Evolutionary conservation across 2,329 filamentous ascomycete genomes (phyloP).

Genomic region (Spiromastix sp.): DNA sequence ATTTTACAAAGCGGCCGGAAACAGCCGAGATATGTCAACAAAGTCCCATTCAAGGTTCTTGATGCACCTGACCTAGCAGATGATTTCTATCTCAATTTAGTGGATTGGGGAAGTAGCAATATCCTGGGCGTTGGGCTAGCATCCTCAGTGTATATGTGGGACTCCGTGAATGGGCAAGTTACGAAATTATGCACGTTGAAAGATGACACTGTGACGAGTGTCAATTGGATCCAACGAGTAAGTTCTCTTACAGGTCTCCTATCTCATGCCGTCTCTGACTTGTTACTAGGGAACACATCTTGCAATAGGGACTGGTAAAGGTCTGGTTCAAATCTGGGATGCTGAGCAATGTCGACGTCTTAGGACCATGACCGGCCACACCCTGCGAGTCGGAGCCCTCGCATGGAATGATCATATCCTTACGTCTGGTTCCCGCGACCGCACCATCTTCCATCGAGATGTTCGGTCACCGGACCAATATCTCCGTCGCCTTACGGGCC

Average conservation of each 20-base stretch:
- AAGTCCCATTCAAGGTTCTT: constrained; percentile 94
- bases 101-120: constrained; percentile 95
- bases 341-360: constrained; percentile 75
- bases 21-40: constrained; percentile 80
- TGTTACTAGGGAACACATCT: constrained; percentile 66
- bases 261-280: constrained; percentile 9
- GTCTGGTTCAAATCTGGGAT: constrained; percentile 95
- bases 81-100: constrained; percentile 94
- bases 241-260: constrained; percentile 13
- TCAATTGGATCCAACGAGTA: constrained; percentile 91
- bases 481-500: constrained; percentile 74
- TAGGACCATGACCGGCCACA: constrained; percentile 94
- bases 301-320: constrained; percentile 88
- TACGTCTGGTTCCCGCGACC: constrained; percentile 87
- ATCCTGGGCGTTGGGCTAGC: constrained; percentile 87
- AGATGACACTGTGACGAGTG: constrained; percentile 90
- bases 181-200: constrained; percentile 88
- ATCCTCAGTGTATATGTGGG: constrained; percentile 97
- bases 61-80: constrained; percentile 94
- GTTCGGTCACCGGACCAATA: constrained; percentile 88
- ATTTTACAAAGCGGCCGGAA: constrained; percentile 86
- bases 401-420: constrained; percentile 98
- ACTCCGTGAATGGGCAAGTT: constrained; percentile 79
- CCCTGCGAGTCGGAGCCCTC: constrained; percentile 80
- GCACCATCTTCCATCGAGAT: constrained; percentile 89